Conservation (phyloP, 2,329 filamentous ascomycete genomes). For the Escovopsis sp. region DNA sequence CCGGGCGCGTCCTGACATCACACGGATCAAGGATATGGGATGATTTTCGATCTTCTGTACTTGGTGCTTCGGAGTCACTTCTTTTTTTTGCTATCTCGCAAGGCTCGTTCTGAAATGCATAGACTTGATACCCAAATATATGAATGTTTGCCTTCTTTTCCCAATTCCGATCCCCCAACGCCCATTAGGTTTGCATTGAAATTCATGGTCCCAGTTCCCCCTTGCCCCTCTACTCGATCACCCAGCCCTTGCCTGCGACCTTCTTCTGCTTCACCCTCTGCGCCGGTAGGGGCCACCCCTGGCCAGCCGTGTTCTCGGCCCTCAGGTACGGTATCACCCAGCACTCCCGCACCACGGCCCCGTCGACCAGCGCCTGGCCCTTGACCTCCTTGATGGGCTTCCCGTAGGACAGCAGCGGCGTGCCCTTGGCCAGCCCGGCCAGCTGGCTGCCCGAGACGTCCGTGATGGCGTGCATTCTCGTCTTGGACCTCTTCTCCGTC, state of each 20-base stretch:
- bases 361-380: constrained; percentile 22
- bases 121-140: no score
- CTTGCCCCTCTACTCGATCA: constrained; percentile 37
- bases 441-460: constrained; percentile 64
- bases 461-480: constrained; percentile 78
- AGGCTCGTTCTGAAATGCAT: not conserved
- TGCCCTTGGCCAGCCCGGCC: constrained; percentile 65
- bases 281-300: constrained; percentile 77
- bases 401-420: constrained; percentile 67
- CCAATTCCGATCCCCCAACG: no score
- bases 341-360: constrained; percentile 47
- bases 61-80: no score
- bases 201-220: no score
- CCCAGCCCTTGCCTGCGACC: constrained; percentile 59
- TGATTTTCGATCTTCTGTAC: no score
- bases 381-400: constrained; percentile 82
- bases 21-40: no score
- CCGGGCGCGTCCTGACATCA: constrained; percentile 10
- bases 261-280: constrained; percentile 71
- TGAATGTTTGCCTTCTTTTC: no score
- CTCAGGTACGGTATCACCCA: constrained; percentile 70
- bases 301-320: constrained; percentile 49
- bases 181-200: no score
- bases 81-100: not conserved
- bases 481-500: constrained; percentile 47